A percentile compares a stretch with the other conserved stretches of the same genome.
phyloP scores from a whole-genome alignment of 768 basidiomycete genomes.

The Pilatotrama ljubarskyi region DNA sequence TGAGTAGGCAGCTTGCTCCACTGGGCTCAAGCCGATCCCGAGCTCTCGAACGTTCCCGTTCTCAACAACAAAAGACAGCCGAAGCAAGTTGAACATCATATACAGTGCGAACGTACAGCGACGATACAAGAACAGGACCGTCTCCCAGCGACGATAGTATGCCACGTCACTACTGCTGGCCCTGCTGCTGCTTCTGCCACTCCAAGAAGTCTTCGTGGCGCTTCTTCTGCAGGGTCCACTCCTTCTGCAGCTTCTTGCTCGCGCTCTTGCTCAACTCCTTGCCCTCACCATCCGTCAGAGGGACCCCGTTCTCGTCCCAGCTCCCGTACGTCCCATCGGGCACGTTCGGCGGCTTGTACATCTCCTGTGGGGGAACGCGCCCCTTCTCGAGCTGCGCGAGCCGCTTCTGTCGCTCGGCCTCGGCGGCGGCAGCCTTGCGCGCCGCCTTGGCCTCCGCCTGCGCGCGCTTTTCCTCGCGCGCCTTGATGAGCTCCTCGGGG shows the following conservation, averaged over 20 bases:
- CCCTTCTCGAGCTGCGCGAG: conserved; percentile 85
- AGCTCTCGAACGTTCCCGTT: no score
- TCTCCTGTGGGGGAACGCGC: conserved; percentile 64
- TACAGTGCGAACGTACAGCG: background rate
- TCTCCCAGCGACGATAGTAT: background rate
- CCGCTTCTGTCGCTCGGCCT: conserved; percentile 66
- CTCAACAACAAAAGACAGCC: no score
- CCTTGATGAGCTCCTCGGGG: conserved; percentile 76
- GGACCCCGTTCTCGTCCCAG: conserved; percentile 86
- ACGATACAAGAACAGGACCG: background rate
- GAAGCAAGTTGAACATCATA: background rate
- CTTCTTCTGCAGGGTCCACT: conserved; percentile 71
- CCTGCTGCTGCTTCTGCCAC: conserved; percentile 37
- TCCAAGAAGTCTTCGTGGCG: conserved; percentile 75
- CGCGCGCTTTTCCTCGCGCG: conserved; percentile 86
- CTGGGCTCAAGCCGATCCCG: no score
- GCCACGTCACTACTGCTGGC: background rate
- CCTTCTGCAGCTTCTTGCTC: conserved; percentile 76
- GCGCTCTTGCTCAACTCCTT: conserved; percentile 82
- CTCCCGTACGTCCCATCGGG: conserved; percentile 70
- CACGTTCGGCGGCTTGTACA: conserved; percentile 85
- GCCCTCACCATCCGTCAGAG: conserved; percentile 81
- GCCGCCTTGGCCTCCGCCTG: conserved; percentile 72
- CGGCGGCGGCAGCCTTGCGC: conserved; percentile 72
- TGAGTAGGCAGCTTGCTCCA: no score